These are phyloP conservation scores for Astrocystis sublimbata DNA, from an alignment of 495 filamentous ascomycete species.

Conservation along the genomic window DNA sequence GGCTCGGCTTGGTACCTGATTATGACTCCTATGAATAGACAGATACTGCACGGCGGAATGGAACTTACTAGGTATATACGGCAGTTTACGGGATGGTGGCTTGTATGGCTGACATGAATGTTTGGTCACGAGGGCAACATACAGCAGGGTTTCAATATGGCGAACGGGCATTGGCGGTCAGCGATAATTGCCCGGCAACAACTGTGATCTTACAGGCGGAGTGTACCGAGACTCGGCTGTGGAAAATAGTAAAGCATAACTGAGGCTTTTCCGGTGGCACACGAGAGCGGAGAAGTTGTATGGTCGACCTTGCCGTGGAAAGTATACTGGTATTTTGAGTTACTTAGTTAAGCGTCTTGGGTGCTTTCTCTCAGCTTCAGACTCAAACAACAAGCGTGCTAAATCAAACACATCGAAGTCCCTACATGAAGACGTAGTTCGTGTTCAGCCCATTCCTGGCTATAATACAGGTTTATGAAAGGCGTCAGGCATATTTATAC, in stretches of 20 bases:
- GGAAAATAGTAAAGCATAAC: not conserved
- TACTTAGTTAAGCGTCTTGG: no score
- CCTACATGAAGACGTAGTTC: no score
- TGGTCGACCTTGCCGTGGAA: no score
- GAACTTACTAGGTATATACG: not conserved
- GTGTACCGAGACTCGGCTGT: not conserved
- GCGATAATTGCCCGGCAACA: not conserved
- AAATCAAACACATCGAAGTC: no score
- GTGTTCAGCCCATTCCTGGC: no score
- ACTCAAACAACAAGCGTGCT: no score
- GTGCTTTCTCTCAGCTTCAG: no score
- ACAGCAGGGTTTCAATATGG: not conserved
- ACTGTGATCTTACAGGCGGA: not conserved
- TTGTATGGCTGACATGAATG: constrained; percentile 1
- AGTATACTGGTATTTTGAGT: no score
- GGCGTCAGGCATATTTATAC: not conserved
- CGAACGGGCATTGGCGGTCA: not conserved
- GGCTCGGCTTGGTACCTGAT: not conserved
- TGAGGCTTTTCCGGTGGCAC: not conserved
- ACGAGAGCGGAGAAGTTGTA: not conserved
- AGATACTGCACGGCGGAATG: not conserved
- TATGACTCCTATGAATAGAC: constrained; percentile 4
- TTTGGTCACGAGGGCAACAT: not conserved
- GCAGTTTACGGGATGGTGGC: constrained; percentile 3
- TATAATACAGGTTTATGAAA: not conserved